Conservation (phyloP, 257 asterid genomes). For the Solanum piurae region DNA sequence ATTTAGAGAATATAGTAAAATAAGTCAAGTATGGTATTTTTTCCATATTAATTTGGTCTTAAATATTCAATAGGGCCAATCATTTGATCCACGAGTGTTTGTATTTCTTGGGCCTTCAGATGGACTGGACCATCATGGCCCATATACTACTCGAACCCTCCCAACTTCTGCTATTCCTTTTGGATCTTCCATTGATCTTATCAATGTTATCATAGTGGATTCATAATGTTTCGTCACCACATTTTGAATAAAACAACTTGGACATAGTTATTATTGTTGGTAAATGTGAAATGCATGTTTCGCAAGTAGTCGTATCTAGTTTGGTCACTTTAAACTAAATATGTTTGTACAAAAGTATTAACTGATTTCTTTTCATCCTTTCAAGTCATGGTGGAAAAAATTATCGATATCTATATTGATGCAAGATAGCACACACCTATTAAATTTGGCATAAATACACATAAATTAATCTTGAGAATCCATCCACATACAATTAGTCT, state of each 20-base stretch:
- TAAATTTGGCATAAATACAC: neutral
- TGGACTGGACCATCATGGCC: neutral
- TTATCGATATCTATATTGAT: neutral
- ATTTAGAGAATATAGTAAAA: no score
- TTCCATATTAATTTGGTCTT: no score
- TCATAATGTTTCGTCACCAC: neutral
- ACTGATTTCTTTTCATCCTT: neutral
- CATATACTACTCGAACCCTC: neutral
- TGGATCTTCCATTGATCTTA: neutral
- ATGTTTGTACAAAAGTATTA: neutral
- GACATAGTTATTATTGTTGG: neutral
- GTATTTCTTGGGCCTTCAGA: neutral
- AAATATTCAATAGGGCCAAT: neutral
- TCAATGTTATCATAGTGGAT: neutral
- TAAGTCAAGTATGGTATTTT: no score
- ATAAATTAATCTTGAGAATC: neutral
- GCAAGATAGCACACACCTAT: neutral
- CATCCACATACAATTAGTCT: neutral
- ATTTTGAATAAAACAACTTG: neutral
- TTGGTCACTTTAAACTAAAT: neutral
- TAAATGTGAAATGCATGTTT: neutral
- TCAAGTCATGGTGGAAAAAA: rapidly evolving
- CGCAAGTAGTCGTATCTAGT: neutral
- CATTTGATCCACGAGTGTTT: neutral
- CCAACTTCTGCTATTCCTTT: neutral